phyloP scores from a whole-genome alignment of 768 basidiomycete genomes.

The Clavaria fumosa region DNA sequence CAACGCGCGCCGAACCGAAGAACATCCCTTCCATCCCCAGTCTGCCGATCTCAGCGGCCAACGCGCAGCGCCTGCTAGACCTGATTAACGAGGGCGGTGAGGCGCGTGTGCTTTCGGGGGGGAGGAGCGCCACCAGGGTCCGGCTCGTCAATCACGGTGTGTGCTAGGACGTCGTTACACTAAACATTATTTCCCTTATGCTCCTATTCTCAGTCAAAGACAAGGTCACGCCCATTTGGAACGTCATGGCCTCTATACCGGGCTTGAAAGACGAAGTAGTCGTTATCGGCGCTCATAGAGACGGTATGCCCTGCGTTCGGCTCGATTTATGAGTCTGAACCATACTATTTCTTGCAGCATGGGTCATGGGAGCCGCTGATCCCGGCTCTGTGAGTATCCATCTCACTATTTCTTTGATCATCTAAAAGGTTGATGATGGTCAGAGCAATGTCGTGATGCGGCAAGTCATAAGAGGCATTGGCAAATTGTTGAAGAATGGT shows the following conservation, averaged over 20 bases:
- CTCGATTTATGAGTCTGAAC: neutral
- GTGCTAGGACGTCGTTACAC: neutral
- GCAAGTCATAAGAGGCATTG: constrained; percentile 66
- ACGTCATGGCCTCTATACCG: constrained; percentile 69
- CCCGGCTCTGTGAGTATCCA: constrained; percentile 70
- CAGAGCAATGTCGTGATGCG: no score
- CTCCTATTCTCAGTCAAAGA: constrained; percentile 37
- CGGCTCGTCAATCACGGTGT: constrained; percentile 42
- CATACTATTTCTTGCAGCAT: constrained; percentile 22
- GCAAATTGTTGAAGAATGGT: constrained; percentile 45
- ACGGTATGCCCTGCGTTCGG: constrained; percentile 25
- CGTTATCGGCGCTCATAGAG: constrained; percentile 59
- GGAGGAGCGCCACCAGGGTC: constrained; percentile 30
- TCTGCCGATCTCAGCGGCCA: constrained; percentile 80
- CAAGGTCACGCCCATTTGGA: constrained; percentile 82
- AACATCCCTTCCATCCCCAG: constrained; percentile 70
- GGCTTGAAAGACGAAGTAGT: constrained; percentile 47
- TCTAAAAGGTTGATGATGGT: no score
- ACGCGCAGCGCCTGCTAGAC: constrained; percentile 54
- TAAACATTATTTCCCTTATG: neutral
- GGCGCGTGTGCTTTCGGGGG: constrained; percentile 27
- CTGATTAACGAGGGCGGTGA: constrained; percentile 29
- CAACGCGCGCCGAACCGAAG: constrained; percentile 39
- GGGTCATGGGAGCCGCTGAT: constrained; percentile 74
- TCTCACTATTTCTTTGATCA: no score